phyloP scores from a whole-genome alignment of 2,329 filamentous ascomycete genomes.

The Fusarium mundagurra region DNA sequence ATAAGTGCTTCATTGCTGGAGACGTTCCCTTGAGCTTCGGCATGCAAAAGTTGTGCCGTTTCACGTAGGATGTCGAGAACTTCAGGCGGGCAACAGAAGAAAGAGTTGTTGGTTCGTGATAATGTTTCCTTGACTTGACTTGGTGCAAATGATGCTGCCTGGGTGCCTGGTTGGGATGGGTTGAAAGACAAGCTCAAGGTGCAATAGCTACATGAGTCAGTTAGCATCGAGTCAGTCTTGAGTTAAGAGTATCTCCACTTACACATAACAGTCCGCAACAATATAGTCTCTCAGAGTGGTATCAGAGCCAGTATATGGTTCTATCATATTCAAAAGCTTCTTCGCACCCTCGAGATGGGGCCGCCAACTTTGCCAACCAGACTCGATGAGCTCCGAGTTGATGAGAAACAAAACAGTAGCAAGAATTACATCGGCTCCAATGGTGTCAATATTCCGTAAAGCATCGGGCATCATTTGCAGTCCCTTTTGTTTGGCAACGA shows the following conservation, averaged over 20 bases:
- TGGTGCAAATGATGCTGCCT: conserved; percentile 47
- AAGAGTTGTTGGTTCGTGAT: conserved; percentile 53
- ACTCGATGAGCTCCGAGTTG: conserved; percentile 60
- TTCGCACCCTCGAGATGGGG: conserved; percentile 58
- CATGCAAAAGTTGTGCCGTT: conserved; percentile 52
- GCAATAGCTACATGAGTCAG: conserved; percentile 49
- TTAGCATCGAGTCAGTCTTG: not conserved
- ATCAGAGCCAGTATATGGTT: conserved; percentile 46
- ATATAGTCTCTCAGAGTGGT: conserved; percentile 54
- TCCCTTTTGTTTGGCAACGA: conserved; percentile 56
- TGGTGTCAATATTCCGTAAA: conserved; percentile 49
- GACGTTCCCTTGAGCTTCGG: conserved; percentile 35
- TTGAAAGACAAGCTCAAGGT: conserved; percentile 56
- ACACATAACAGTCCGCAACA: conserved; percentile 58
- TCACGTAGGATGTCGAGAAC: conserved; percentile 55
- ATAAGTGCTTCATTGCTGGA: conserved; percentile 39
- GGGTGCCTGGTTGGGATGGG: conserved; percentile 42
- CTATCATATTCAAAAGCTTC: conserved; percentile 53
- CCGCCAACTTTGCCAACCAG: conserved; percentile 57
- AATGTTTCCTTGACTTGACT: conserved; percentile 50
- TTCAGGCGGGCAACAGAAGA: conserved; percentile 57
- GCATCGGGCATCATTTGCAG: conserved; percentile 52
- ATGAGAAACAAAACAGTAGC: conserved; percentile 60
- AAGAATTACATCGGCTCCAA: conserved; percentile 53
- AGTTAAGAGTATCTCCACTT: conserved; percentile 23